Base-by-base conservation (phyloP, 345 rosid species). In the Balakata baccata region DNA sequence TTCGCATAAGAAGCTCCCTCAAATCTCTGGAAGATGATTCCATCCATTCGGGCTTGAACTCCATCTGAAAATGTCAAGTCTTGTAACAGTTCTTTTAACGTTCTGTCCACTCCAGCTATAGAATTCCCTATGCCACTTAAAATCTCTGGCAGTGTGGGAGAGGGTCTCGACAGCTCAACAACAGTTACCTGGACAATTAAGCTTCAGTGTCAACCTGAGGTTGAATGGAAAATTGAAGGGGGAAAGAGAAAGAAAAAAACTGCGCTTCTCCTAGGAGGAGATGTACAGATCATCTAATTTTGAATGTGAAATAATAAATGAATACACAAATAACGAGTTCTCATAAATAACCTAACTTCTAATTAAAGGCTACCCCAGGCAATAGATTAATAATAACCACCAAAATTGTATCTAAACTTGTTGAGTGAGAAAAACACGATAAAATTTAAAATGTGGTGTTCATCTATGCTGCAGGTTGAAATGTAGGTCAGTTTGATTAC, bases 11-110 rank as follows among this genome's bases (percentile, higher is more conserved):
- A 78, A 74, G 84, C 73, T 20, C 74, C 89, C 70, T 87, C 93
- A 62, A 92, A 82, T 68, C 85, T 81, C 86, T 92, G 92, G 80
- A 85, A 88, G 85, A 90, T 45, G 74, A 88, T 89, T 41, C 98
- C 97, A 13, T 92, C 98, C 97, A 94, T 86, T 69, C 97, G 91
- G 72, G 97, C 97, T 76, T 94, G 98, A 69, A 94, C 81, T 23
- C 93, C 93, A 0, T 84, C 86, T 0, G 88, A 77, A 76, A 81
- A 71, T 10, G 87, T 74, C 74, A 94, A 62, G 34, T 89, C 95
- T 66, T 82, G 87, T 51, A 92, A 71, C 52, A 92, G 58, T 81
- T 74, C 89, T 74, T 84, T 88, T 78, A 92, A 22, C 49, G 89
- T 83, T 71, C 77, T 81, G 81, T 92, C 92, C 23, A 87, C 95